Base-by-base conservation (phyloP, 495 filamentous ascomycete genomes). In the Xylaria intraflava region DNA sequence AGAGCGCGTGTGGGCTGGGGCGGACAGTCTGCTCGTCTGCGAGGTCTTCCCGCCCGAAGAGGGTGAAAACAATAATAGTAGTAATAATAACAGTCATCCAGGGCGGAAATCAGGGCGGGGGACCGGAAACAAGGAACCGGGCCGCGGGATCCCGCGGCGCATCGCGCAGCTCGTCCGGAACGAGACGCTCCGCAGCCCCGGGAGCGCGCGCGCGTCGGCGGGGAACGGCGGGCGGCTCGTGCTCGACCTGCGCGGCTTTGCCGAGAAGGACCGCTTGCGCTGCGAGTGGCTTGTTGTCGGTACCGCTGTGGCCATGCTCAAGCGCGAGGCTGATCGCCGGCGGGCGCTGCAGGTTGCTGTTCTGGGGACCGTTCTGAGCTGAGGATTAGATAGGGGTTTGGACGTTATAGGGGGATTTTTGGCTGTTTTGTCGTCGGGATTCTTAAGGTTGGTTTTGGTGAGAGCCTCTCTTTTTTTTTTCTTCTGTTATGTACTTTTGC, bases 271-370 rank as follows among this genome's bases (percentile, higher is more conserved):
- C n/a, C 45, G 55, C 36, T 58, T 71, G 45, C 53, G 78, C 51
- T 65, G 65, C 6, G 65, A 73, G 58, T 66, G 66, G 9, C 42
- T 80, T n/a, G 69, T 80, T 8, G 72, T 82, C 7, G 70, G 71
- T 27, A 81, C 76, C 2, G 78, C 72, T 45, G 41, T 82, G 50
- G 59, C 75, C 6, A 81, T 83, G 79, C 51, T 83, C 53, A 81
- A 83, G 76, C 73, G 71, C 51, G 79, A 83, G 68, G 66, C 81
- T 51, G 80, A 83, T 62, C 63, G 80, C 19, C 59, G 76, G 45
- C 66, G 78, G 41, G 55, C 67, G 60, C 59, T 74, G 33, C 74
- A 80, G 61, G 62, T 71, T 33, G 69, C 65, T 30, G 57, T 70
- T 14, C 74, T 80, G 29, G 62, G 55, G 6, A 66, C 62, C 26